Evolutionary conservation across 148 eudicot genomes (phyloP).

Genomic region (Persicaria maculosa): DNA sequence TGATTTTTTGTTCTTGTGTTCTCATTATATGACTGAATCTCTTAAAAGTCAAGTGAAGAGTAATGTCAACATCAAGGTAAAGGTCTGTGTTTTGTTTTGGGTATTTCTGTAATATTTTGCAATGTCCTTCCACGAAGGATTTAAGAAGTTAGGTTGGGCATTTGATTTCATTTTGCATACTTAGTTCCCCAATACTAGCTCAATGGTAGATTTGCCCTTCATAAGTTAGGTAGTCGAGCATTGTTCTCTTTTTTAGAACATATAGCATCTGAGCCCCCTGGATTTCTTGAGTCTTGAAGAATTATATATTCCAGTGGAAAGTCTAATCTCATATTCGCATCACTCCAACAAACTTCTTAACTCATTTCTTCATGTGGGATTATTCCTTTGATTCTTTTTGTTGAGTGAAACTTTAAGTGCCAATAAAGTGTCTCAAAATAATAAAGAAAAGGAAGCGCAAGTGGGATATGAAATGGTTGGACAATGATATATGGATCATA

Average conservation of each 20-base stretch:
- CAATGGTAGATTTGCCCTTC: neutral
- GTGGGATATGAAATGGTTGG: neutral
- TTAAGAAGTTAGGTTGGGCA: neutral
- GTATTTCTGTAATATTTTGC: neutral
- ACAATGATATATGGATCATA: neutral
- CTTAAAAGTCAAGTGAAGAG: conserved; percentile 78
- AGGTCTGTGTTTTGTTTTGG: neutral
- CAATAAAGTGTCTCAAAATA: neutral
- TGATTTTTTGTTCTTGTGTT: conserved; percentile 12
- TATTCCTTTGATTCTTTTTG: neutral
- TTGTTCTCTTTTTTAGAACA: neutral
- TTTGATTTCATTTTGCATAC: too few species aligned
- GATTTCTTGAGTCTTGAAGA: neutral
- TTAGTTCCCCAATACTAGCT: too few species aligned
- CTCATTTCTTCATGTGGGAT: neutral
- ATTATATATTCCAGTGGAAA: neutral
- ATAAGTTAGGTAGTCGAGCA: neutral
- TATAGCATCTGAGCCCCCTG: neutral
- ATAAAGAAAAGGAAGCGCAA: neutral
- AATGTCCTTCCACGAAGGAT: neutral
- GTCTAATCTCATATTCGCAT: neutral
- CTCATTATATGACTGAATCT: conserved; percentile 95
- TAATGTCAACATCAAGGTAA: conserved; percentile 79
- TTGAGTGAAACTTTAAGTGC: neutral
- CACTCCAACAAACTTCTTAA: neutral